Base-by-base conservation (phyloP, 805 yeast species). In the Metschnikowia lochheadii region DNA sequence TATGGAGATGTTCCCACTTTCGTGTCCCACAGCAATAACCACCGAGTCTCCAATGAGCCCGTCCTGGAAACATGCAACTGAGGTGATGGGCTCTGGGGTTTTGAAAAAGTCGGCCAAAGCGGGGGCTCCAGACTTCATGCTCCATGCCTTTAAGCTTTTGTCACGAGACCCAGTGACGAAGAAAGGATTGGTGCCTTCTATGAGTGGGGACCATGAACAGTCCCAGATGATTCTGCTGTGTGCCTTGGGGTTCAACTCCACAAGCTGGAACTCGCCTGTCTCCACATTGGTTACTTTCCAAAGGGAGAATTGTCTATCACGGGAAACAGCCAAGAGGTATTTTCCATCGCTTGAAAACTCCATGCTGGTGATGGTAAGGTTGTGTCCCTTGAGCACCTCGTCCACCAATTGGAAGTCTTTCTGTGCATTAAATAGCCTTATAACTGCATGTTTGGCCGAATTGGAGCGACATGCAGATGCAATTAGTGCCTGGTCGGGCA, bases 161-260 rank as follows among this genome's bases (percentile, higher is more conserved):
- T 94, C 99, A 65, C 99, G 81, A 2, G 96, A 85, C 0, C 85
- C 95, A 0, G 97, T 91, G 14, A 87, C 76, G 61, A 92, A 91
- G n/a, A 65, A 64, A 21, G 54, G 44, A 20, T 17, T 15, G 23
- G 47, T 38, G 3, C 63, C 64, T 11, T 58, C 56, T 3, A 49
- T 35, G n/a, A 60, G 52, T 4, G 90, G 89, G 0, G 84, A 72
- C 96, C 97, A 94, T 36, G 87, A 80, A 63, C 92, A 84, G 69
- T 94, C 98, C 99, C 99, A 95, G 40, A 94, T 81, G 59, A 94
- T 92, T 67, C 97, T 81, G 1, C 85, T 67, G 63, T 95, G 99
- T 0, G 97, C 97, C 64, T 86, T 89, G 34, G 80, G 80, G 49
- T 79, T 76, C 17, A 68, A 64, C 49, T 81, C 66, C 17, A 68